These are phyloP conservation scores for Penicillium sp. DNA, from an alignment of 2,329 filamentous ascomycete species.

Conservation along the genomic window DNA sequence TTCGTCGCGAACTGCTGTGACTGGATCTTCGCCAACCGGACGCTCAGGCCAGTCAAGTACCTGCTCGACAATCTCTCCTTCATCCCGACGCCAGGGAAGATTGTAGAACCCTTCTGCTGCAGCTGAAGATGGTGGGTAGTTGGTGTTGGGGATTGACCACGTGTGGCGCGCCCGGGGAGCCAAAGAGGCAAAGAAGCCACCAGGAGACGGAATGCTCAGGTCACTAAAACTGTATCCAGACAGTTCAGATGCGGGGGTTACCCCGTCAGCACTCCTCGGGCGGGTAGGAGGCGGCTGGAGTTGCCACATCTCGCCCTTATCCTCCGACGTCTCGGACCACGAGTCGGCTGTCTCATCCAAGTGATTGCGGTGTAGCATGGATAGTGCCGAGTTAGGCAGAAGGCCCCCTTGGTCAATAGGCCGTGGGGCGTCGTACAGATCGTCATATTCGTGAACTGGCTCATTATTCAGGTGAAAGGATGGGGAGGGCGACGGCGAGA, in stretches of 20 bases:
- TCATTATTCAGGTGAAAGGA: slow-evolving; percentile 17
- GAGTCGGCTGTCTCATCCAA: slow-evolving; percentile 46
- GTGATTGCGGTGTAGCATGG: slow-evolving; percentile 73
- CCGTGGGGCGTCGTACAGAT: slow-evolving; percentile 30
- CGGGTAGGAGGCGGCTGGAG: slow-evolving; percentile 52
- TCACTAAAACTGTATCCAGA: slow-evolving; percentile 71
- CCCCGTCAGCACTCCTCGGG: slow-evolving; percentile 42
- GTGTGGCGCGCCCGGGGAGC: slow-evolving; percentile 73
- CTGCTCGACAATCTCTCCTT: slow-evolving; percentile 59
- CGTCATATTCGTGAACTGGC: slow-evolving; percentile 15
- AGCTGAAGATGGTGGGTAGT: slow-evolving; percentile 72
- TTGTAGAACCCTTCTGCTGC: slow-evolving; percentile 92
- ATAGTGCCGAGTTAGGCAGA: slow-evolving; percentile 76
- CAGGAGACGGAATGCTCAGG: slow-evolving; percentile 85
- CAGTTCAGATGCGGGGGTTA: slow-evolving; percentile 52
- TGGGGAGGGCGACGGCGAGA: not conserved
- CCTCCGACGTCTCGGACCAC: slow-evolving; percentile 42
- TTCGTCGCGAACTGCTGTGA: slow-evolving; percentile 33
- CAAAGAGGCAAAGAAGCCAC: slow-evolving; percentile 85
- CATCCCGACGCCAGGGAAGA: slow-evolving; percentile 65
- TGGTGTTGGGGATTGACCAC: slow-evolving; percentile 65
- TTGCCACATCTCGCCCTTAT: slow-evolving; percentile 62
- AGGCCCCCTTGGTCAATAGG: slow-evolving; percentile 54
- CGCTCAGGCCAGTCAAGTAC: slow-evolving; percentile 59
- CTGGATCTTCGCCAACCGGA: slow-evolving; percentile 29